phyloP scores from a whole-genome alignment of 164 flowering plant genomes.

The Magnolia sinica region DNA sequence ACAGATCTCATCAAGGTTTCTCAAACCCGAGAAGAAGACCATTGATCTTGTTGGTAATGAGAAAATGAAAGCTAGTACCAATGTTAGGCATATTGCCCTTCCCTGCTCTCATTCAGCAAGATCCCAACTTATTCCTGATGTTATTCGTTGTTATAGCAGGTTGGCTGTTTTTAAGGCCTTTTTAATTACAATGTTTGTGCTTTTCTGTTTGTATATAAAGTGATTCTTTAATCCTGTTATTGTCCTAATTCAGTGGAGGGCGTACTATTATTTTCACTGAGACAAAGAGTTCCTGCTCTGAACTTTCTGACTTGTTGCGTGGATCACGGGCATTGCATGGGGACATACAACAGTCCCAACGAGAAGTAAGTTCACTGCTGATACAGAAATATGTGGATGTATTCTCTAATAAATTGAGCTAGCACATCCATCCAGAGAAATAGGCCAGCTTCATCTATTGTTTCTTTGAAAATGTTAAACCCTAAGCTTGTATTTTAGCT shows the following conservation, averaged over 20 bases:
- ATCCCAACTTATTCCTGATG: conserved; percentile 78
- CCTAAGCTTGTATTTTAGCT: background rate
- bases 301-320: conserved; percentile 66
- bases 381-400: background rate
- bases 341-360: conserved; percentile 82
- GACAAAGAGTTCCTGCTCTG: conserved; percentile 71
- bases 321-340: conserved; percentile 93
- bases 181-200: background rate
- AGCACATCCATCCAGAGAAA: background rate
- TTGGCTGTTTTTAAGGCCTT: conserved; percentile 14
- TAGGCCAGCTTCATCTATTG: background rate
- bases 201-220: background rate
- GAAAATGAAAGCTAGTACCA: conserved; percentile 89
- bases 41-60: conserved; percentile 92
- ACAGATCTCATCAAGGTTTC: conserved; percentile 74
- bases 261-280: conserved; percentile 85
- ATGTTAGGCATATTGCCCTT: conserved; percentile 77
- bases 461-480: background rate
- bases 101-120: conserved; percentile 78
- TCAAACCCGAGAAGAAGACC: conserved; percentile 69
- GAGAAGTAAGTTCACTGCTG: conserved; percentile 51
- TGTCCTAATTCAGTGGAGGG: conserved; percentile 58
- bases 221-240: background rate
- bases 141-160: conserved; percentile 90
- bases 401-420: background rate